phyloP scores from a whole-genome alignment of 2,329 filamentous ascomycete genomes.

The Diplodia intermedia region DNA sequence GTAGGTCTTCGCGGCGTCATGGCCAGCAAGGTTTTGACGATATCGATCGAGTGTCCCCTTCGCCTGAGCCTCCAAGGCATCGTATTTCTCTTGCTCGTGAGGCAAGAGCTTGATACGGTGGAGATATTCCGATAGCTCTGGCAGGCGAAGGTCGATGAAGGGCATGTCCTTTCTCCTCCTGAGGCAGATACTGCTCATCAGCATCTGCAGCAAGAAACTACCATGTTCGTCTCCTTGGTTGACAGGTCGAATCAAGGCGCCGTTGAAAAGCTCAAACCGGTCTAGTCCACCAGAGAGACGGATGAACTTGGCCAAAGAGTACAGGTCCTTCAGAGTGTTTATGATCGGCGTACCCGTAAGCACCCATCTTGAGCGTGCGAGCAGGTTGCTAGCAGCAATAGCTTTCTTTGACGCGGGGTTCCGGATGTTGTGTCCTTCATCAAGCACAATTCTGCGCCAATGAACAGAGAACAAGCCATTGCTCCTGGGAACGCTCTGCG shows the following conservation, averaged over 20 bases:
- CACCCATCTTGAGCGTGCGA: constrained; percentile 71
- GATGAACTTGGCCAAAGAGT: constrained; percentile 78
- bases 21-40: constrained; percentile 75
- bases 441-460: constrained; percentile 77
- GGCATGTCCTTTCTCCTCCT: constrained; percentile 83
- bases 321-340: constrained; percentile 81
- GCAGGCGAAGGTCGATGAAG: constrained; percentile 77
- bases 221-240: constrained; percentile 71
- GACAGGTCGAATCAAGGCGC: constrained; percentile 59
- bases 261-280: constrained; percentile 70
- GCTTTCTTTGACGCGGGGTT: constrained; percentile 70
- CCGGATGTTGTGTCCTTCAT: constrained; percentile 84
- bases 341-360: constrained; percentile 88
- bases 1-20: constrained; percentile 75
- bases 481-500: constrained; percentile 44
- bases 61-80: constrained; percentile 69
- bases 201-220: constrained; percentile 73
- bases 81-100: constrained; percentile 71
- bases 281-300: constrained; percentile 73
- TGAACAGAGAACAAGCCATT: constrained; percentile 64
- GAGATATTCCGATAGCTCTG: constrained; percentile 67
- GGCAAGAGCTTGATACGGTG: constrained; percentile 70
- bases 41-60: constrained; percentile 79
- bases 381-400: constrained; percentile 64
- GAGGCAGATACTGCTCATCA: constrained; percentile 81